Base-by-base conservation (phyloP, 768 basidiomycete species). In the Panus rudis region DNA sequence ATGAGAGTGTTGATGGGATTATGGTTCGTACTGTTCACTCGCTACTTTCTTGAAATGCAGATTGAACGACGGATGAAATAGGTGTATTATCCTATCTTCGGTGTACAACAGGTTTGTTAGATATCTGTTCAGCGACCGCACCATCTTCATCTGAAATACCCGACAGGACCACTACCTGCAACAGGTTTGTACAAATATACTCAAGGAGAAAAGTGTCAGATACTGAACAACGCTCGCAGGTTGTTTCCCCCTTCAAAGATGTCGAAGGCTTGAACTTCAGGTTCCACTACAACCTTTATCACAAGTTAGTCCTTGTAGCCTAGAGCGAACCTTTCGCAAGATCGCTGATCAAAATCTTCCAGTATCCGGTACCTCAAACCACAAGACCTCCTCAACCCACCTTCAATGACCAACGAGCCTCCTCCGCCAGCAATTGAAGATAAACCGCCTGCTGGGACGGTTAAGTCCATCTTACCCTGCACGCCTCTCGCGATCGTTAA, bases 81-180 rank as follows among this genome's bases (percentile, higher is more conserved):
- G 90, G 88, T 93, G 10, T 96, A 97, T 64, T 99, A 90, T 65
- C 96, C 96, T 2, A 94, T 97, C 51, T 96, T 89, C 56, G 94
- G 94, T 19, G 78, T 71, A 26, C 81, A 80, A 48, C 90, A 91
- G 79, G 89, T 89, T 53, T 48, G 80, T 67, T 10, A 45, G 46
- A 20, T 8, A 42, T 33, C 28, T 45, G 11, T 14, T 20, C 41
- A 19, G 30, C 14, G n/a, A 20, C 19, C 10, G 14, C n/a, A 20
- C 23, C n/a, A 46, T 13, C 30, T 38, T 44, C 24, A 45, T 35
- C 43, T 49, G 32, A 44, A 41, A 13, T 16, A 28, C 26, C 19
- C 19, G 13, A 24, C 57, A 97, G 83, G 96, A 97, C 59, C 91
- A 94, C 58, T 99, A 99, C 62, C 70, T 99, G 43, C 96, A 99